Evolutionary conservation across 1,139 yeast species (phyloP), one percentile per base, ranked within the genome.

Genomic region (Blastobotrys proliferans): DNA sequence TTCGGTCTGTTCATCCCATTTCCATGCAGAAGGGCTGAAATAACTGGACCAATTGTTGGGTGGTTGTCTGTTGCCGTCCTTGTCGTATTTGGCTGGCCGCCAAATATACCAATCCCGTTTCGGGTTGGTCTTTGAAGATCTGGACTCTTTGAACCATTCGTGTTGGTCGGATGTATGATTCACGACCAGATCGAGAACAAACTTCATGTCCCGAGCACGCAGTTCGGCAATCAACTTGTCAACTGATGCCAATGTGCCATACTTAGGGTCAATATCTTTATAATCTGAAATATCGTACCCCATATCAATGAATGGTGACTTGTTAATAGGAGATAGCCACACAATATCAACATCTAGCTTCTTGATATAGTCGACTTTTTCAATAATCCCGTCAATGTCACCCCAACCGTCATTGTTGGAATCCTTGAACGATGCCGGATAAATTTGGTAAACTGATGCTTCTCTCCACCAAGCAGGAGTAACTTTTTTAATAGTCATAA

Each of bases 41-140:
- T 62, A 62, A 2, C 79, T 72, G 18, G 54, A 53, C 82, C 82
- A 77, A 60, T 77, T 77, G 64, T 73, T 77, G 20, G 81, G 81
- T 29, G 81, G 79, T 19, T 64, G 67, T 56, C 77, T 67, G 39
- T 67, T 66, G 18, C 81, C 81, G 8, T 70, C 51, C n/a, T n/a
- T n/a, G 19, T 56, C 66, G 6, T 4, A 9, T 48, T 60, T 65
- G 19, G 80, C 70, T 30, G 72, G 69, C 50, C 68, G 70, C 82
- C 82, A 77, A 52, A 75, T 68, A 60, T 76, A 77, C 82, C 82
- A 77, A 58, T 77, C 79, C 56, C 82, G 67, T 62, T 77, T 77
- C 16, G 80, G 73, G 56, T 71, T 76, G 38, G 66, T 63, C 54
- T 66, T 69, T 6, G 77, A 71, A 11, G 74, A 66, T 47, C 76